Evolutionary conservation across 1,284 basidiomycete genomes (phyloP), one percentile per base, ranked within the genome.

Genomic region (Rhodotorula sp.): DNA sequence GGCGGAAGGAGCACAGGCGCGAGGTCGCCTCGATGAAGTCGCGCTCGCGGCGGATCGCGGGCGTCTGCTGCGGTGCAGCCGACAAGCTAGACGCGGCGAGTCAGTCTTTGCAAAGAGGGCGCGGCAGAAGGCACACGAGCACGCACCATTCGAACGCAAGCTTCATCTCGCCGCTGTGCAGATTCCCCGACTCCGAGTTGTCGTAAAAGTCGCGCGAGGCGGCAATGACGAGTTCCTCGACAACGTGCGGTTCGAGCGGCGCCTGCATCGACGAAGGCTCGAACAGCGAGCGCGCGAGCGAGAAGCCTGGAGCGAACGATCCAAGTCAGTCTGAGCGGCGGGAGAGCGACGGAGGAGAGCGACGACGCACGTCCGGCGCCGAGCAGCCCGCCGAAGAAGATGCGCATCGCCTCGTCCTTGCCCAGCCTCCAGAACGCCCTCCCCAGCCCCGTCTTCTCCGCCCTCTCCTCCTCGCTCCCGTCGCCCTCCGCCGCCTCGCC

Each of bases 21-120:
- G 90, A 90, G 0, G 95, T 97, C 2, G 94, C 94, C 83, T 97
- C 93, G 73, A 97, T 96, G 81, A 97, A 97, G 73, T 93, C 90
- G 69, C 89, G 90, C 80, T 97, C 92, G 74, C 84, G 85, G 19
- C 81, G 77, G 67, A 94, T 85, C 0, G 84, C 84, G 14, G 88
- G 85, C 0, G 92, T 89, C 17, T 84, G 66, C 17, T 62, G 81
- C 7, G 84, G 84, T 1, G 90, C 88, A 5, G 96, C 90, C 56
- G 88, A 83, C 64, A 97, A 84, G 77, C 94, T 96, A 73, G 8
- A 12, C 9, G 21, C 8, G 12, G 23, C 3, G 9, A 19, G 27
- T 23, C 41, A 59, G 48, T 42, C 19, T 10, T 57, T 16, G 12
- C 3, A 9, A 10, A 16, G 49, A 49, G 25, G 41, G 34, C 21